Evolutionary conservation across 2,329 filamentous ascomycete species (phyloP).

Genomic region (Cryoendolithus antarcticus): DNA sequence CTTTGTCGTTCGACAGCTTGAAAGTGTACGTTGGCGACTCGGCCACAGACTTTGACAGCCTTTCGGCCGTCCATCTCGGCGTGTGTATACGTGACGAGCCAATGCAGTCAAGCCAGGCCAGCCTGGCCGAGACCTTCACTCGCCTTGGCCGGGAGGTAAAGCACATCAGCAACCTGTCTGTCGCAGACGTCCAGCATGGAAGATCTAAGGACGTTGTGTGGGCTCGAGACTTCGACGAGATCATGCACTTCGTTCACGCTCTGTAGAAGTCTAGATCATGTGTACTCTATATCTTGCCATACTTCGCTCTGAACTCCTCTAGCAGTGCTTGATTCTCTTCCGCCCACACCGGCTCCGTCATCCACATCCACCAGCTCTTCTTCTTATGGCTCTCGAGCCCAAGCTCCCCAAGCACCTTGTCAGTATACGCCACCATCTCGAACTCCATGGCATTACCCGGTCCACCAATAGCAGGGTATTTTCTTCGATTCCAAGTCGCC

Average conservation of each 20-base stretch:
- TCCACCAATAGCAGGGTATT: slow-evolving; percentile 4
- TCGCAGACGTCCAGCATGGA: too few relatives aligned
- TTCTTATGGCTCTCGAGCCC: slow-evolving; percentile 6
- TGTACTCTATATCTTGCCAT: too few relatives aligned
- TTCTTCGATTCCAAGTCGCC: slow-evolving; percentile 6
- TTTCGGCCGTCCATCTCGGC: slow-evolving; percentile 33
- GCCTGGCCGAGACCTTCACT: slow-evolving; percentile 22
- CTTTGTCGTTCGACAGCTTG: slow-evolving; percentile 7
- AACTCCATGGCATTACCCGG: slow-evolving; percentile 6
- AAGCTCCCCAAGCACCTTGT: slow-evolving; percentile 6
- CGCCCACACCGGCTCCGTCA: too few relatives aligned
- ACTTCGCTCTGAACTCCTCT: too few relatives aligned
- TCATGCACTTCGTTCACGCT: neutral
- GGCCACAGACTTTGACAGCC: slow-evolving; percentile 34
- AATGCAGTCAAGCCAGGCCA: slow-evolving; percentile 11
- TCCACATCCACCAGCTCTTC: too few relatives aligned
- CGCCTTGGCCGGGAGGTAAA: slow-evolving; percentile 1
- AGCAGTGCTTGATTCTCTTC: too few relatives aligned
- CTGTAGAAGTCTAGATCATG: too few relatives aligned
- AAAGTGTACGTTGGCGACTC: slow-evolving; percentile 36
- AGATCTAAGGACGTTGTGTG: neutral
- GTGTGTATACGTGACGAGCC: slow-evolving; percentile 32
- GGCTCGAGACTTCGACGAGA: slow-evolving; percentile 1
- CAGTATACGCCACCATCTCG: slow-evolving; percentile 8
- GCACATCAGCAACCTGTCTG: neutral